Percentiles rank a stretch among this genome's conserved stretches.
Evolutionary conservation across 176 grass and related monocot genomes (phyloP).

Genomic region (Eremochloa ophiuroides): DNA sequence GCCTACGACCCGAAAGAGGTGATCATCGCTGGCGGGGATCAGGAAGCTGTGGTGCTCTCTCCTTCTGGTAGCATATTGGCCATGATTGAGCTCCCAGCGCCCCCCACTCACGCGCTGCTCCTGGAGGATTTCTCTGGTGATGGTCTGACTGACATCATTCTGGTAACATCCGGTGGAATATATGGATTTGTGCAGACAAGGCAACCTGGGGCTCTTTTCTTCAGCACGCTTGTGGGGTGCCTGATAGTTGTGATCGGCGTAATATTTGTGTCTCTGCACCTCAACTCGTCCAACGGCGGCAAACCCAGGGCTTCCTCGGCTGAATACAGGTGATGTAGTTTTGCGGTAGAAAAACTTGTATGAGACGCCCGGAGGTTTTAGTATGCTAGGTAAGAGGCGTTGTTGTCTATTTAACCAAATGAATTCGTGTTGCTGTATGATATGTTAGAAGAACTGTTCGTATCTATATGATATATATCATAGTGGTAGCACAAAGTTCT

Average conservation of each 20-base stretch:
- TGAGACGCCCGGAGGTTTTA: neutral
- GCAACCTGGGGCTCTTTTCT: conserved; percentile 91
- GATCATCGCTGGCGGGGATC: conserved; percentile 75
- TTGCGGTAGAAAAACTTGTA: neutral
- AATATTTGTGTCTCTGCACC: conserved; percentile 81
- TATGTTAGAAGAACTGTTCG: neutral
- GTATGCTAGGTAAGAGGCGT: neutral
- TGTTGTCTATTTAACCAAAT: neutral
- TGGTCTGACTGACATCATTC: conserved; percentile 70
- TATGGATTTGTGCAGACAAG: conserved; percentile 85
- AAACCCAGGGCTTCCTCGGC: conserved; percentile 56
- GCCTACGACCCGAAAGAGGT: conserved; percentile 52
- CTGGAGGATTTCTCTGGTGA: conserved; percentile 86
- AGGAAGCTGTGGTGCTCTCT: conserved; percentile 83
- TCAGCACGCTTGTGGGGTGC: conserved; percentile 87
- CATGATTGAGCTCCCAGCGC: conserved; percentile 64
- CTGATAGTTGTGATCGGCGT: conserved; percentile 86
- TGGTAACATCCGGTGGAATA: conserved; percentile 64
- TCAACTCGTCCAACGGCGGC: conserved; percentile 51
- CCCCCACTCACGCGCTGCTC: conserved; percentile 63
- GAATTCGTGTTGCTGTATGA: neutral
- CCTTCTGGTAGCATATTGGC: conserved; percentile 63
- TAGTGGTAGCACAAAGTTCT: no score
- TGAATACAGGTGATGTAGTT: conserved; percentile 31
- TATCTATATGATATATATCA: neutral